Evolutionary conservation across 495 filamentous ascomycete genomes (phyloP).

Genomic region (Acidiella bohemica): DNA sequence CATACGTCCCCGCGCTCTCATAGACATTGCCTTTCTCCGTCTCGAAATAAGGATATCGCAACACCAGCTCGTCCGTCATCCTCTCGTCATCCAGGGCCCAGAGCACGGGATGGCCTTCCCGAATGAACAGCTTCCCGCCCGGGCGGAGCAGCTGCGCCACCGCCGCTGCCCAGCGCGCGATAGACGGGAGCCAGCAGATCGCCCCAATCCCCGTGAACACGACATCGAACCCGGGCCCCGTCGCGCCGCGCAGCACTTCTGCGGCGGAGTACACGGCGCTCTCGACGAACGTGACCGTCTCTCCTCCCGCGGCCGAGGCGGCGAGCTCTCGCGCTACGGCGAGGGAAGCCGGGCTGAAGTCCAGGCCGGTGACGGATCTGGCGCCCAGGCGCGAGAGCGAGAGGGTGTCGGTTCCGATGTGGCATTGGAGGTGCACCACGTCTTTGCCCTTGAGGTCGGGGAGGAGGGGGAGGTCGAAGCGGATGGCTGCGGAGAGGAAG

Average conservation of each 20-base stretch:
- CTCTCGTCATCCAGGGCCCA: constrained; percentile 5
- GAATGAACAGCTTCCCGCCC: constrained; percentile 5
- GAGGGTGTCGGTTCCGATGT: constrained; percentile 7
- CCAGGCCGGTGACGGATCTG: neutral
- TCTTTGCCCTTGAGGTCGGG: neutral
- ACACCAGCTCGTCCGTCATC: neutral
- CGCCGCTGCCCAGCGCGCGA: constrained; percentile 1
- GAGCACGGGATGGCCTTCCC: constrained; percentile 7
- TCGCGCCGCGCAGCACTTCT: too few relatives aligned
- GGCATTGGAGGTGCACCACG: constrained; percentile 8
- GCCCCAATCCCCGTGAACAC: constrained; percentile 7
- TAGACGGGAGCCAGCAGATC: constrained; percentile 3
- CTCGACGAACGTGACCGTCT: constrained; percentile 1
- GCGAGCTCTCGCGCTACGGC: neutral
- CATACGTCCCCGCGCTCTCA: neutral
- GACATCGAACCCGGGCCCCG: neutral
- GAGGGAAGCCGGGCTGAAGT: constrained; percentile 1
- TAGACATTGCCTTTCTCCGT: neutral
- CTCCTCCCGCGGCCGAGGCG: neutral
- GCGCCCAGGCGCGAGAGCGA: constrained; percentile 4
- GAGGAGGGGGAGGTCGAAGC: constrained; percentile 1
- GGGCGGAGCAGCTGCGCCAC: constrained; percentile 1
- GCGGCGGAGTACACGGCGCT: neutral
- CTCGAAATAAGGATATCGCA: constrained; percentile 7
- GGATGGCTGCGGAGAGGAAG: constrained; percentile 2